phyloP scores from a whole-genome alignment of 805 yeast species.

The Hanseniaspora opuntiae region DNA sequence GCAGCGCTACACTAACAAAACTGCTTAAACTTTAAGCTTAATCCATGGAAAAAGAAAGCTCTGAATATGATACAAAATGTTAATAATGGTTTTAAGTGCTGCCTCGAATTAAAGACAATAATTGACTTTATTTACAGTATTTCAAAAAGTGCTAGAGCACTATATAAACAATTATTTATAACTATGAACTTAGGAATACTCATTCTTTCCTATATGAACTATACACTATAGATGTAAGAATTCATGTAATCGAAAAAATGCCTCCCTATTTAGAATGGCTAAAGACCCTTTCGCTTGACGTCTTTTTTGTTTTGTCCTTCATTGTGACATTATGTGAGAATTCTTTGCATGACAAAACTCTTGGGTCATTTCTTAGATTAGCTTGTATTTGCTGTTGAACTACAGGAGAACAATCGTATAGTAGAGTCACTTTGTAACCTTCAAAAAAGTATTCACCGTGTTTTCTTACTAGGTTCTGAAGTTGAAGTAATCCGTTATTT shows the following conservation, averaged over 20 bases:
- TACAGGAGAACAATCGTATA: constrained; percentile 73
- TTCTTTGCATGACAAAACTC: constrained; percentile 32
- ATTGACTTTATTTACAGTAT: too few species aligned
- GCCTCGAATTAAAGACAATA: too few species aligned
- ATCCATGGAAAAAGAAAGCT: too few species aligned
- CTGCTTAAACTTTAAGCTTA: too few species aligned
- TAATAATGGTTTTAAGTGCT: too few species aligned
- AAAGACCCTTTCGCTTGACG: neutral
- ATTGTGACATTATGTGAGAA: neutral
- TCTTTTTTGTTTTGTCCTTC: neutral
- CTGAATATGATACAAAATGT: too few species aligned
- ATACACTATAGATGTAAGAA: too few species aligned
- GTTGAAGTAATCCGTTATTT: constrained; percentile 61
- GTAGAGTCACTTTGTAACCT: constrained; percentile 75
- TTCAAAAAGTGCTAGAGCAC: too few species aligned
- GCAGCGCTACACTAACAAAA: too few species aligned
- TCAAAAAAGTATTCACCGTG: constrained; percentile 83
- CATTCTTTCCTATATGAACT: too few species aligned
- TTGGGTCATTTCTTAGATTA: constrained; percentile 74
- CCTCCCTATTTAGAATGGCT: neutral
- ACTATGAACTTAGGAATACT: too few species aligned
- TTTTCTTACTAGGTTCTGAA: constrained; percentile 71
- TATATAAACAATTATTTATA: too few species aligned
- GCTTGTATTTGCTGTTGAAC: constrained; percentile 78
- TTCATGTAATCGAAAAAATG: neutral